Evolutionary conservation across 1,284 basidiomycete species (phyloP).

Genomic region (Hymenochaete sp.): DNA sequence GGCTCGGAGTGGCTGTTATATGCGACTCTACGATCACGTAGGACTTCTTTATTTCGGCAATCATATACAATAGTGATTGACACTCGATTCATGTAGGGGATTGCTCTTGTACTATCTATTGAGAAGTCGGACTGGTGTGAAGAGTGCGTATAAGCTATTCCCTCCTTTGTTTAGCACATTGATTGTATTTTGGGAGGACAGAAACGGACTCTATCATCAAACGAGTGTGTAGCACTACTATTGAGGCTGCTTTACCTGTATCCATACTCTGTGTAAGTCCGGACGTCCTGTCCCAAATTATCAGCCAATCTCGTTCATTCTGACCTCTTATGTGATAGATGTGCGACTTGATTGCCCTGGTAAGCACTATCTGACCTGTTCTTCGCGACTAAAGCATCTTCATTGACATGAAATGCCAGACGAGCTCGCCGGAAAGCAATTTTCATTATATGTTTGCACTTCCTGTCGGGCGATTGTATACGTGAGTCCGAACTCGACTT

Average conservation of each 20-base stretch:
- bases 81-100: neutral
- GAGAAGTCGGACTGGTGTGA: slow-evolving; percentile 11
- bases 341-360: slow-evolving; percentile 7
- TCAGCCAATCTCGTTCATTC: neutral
- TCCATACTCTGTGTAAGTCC: slow-evolving; percentile 11
- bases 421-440: slow-evolving; percentile 10
- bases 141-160: slow-evolving; percentile 3
- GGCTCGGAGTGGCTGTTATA: slow-evolving; percentile 4
- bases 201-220: slow-evolving; percentile 13
- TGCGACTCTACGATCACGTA: slow-evolving; percentile 12
- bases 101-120: slow-evolving; percentile 11
- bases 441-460: slow-evolving; percentile 15
- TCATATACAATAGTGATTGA: neutral
- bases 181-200: neutral
- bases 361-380: neutral
- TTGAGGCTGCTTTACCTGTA: slow-evolving; percentile 11
- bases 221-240: slow-evolving; percentile 9
- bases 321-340: slow-evolving; percentile 2
- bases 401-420: neutral
- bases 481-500: neutral
- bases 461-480: slow-evolving; percentile 11
- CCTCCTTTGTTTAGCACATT: neutral
- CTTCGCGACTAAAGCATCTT: neutral
- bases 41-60: neutral
- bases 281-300: neutral